Base-by-base conservation (phyloP, 192 early-diverging fungal genomes). In the Pilobolus umbonatus region DNA sequence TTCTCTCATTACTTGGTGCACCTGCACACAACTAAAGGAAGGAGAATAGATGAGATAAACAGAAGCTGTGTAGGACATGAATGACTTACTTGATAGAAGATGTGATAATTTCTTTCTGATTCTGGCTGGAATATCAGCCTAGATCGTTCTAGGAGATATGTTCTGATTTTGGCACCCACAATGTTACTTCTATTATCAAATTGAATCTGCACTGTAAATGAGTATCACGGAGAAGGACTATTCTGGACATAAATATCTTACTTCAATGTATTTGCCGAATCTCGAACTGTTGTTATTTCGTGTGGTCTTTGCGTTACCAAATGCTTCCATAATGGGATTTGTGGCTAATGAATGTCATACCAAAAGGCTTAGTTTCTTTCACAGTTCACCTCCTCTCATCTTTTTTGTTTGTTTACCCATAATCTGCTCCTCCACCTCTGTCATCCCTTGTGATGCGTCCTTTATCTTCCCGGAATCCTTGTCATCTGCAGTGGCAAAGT, bases 261-360 rank as follows among this genome's bases (percentile, higher is more conserved):
- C 74, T 68, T 96, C 94, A 56, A 95, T 89, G 74, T 96, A 99
- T 80, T 99, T 99, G 54, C 96, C 96, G 68, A 99, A 99, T 25
- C 96, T 85, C 39, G 95, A 98, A 59, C 83, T 87, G 80, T 99
- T 99, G 76, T 99, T 95, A 78, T 99, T 99, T 67, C 96, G 78
- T 10, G 96, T 99, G 12, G 96, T 99, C 72, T 99, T 99, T 36
- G 96, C 94, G 76, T 99, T 99, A 61, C 96, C 96, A 69, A 99
- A 99, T 47, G 96, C 87, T 83, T 99, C 96, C 81, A 97, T 94
- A 67, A 99, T 96, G 5, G 96, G 96, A 78, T 99, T 99, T 38
- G 95, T 99, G 5, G 96, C 88, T 75, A 74, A 22, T 10, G 28
- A 49, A 32, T 50, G 44, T 29, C 28, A 17, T 47, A 39, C 29